A percentile compares a stretch with the other conserved stretches of the same genome.
Evolutionary conservation across 2,329 filamentous ascomycete genomes (phyloP).

Genomic region (Pseudovirgaria hyperparasitica): DNA sequence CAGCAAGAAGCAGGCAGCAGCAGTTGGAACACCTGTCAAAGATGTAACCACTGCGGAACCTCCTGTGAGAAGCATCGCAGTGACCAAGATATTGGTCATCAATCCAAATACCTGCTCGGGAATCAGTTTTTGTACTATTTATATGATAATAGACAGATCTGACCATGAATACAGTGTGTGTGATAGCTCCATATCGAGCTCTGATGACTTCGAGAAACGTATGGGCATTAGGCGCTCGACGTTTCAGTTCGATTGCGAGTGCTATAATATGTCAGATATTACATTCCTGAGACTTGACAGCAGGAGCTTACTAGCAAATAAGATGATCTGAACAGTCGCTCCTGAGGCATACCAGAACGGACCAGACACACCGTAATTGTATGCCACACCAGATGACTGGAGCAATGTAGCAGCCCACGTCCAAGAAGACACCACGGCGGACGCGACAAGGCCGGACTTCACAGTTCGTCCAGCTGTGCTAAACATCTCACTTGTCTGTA

Average conservation of each 20-base stretch:
- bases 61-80: constrained; percentile 77
- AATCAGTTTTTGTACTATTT: no score
- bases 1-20: constrained; percentile 72
- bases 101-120: constrained; percentile 10
- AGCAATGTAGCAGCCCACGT: constrained; percentile 81
- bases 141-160: constrained; percentile 53
- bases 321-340: constrained; percentile 18
- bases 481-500: constrained; percentile 89
- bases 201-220: constrained; percentile 72
- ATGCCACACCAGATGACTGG: constrained; percentile 70
- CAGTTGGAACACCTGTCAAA: constrained; percentile 57
- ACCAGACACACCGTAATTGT: constrained; percentile 58
- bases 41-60: constrained; percentile 53
- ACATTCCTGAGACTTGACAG: no score
- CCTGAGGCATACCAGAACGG: constrained; percentile 55
- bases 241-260: constrained; percentile 79
- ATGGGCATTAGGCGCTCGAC: constrained; percentile 76
- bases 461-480: constrained; percentile 78
- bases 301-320: no score
- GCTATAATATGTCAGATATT: constrained; percentile 47
- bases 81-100: constrained; percentile 61
- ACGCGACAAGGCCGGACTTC: constrained; percentile 77
- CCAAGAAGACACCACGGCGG: constrained; percentile 86
- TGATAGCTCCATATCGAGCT: constrained; percentile 60
- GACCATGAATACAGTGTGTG: constrained; percentile 67